Conservation (phyloP, 31 red algal genomes). For the Porphyra umbilicalis region DNA sequence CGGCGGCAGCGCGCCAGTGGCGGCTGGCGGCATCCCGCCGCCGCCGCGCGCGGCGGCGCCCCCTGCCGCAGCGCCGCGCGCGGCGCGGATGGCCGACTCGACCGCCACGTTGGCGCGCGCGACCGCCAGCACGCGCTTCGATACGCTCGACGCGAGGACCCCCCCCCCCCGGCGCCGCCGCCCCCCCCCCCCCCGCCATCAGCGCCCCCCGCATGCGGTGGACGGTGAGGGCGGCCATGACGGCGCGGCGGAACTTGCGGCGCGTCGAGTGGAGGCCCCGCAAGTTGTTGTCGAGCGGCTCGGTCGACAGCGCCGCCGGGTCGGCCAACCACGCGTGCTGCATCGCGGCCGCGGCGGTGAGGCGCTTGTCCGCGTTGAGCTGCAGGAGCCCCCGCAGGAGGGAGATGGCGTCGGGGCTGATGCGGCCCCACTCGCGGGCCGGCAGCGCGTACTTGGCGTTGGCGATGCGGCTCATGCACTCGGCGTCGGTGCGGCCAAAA, state of each 20-base stretch:
- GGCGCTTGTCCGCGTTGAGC: slow-evolving; percentile 49
- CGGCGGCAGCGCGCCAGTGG: not conserved
- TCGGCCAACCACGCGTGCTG: slow-evolving; percentile 87
- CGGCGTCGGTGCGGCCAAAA: slow-evolving; percentile 80
- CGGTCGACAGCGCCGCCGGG: slow-evolving; percentile 34
- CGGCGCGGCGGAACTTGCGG: slow-evolving; percentile 84
- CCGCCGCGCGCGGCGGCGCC: not conserved
- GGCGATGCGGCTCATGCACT: slow-evolving; percentile 46
- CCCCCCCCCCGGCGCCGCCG: not conserved
- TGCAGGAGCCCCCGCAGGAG: slow-evolving; percentile 69
- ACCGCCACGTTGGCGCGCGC: not conserved
- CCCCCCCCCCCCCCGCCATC: not conserved
- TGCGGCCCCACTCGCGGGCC: slow-evolving; percentile 56
- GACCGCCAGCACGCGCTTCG: not conserved
- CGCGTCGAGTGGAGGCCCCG: slow-evolving; percentile 78
- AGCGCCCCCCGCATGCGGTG: slow-evolving; percentile 18
- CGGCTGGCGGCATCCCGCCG: not conserved
- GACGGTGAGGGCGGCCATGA: slow-evolving; percentile 78
- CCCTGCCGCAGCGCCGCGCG: not conserved
- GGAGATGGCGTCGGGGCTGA: slow-evolving; percentile 70
- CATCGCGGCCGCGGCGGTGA: slow-evolving; percentile 79
- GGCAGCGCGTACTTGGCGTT: slow-evolving; percentile 54
- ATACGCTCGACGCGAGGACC: not conserved
- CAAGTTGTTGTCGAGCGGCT: slow-evolving; percentile 78
- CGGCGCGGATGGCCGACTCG: not conserved